These are phyloP conservation scores for Diaporthe velutina DNA, from an alignment of 2,329 filamentous ascomycete genomes.

Conservation along the genomic window DNA sequence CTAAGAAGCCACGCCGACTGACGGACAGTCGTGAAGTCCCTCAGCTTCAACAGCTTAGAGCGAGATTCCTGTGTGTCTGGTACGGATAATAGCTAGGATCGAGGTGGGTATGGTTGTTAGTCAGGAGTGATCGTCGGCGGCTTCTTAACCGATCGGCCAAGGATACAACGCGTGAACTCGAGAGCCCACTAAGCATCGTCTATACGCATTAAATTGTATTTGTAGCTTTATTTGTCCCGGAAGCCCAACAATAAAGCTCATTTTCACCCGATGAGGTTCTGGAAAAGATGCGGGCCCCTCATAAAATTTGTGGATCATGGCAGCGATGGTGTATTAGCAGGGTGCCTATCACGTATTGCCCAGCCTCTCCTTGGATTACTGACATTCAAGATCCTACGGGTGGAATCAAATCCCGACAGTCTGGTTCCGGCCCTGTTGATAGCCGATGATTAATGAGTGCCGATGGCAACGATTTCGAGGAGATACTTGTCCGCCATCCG, in stretches of 20 bases:
- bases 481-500: not conserved
- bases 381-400: not conserved
- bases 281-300: not conserved
- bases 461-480: not conserved
- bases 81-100: not conserved
- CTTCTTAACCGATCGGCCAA: not conserved
- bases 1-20: too few species aligned
- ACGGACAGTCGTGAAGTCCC: not conserved
- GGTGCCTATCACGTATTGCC: conserved; percentile 5
- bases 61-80: not conserved
- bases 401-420: not conserved
- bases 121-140: not conserved
- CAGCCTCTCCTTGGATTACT: not conserved
- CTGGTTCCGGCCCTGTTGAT: not conserved
- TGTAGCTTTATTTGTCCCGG: not conserved
- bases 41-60: not conserved
- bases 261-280: too few species aligned
- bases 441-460: not conserved
- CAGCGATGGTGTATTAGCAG: conserved; percentile 13
- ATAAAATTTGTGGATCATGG: not conserved
- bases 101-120: not conserved
- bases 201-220: not conserved
- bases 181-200: not conserved
- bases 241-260: not conserved
- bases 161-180: not conserved